These are phyloP conservation scores for Penicillium arizonense DNA, from an alignment of 495 filamentous ascomycete species.

Conservation along the genomic window DNA sequence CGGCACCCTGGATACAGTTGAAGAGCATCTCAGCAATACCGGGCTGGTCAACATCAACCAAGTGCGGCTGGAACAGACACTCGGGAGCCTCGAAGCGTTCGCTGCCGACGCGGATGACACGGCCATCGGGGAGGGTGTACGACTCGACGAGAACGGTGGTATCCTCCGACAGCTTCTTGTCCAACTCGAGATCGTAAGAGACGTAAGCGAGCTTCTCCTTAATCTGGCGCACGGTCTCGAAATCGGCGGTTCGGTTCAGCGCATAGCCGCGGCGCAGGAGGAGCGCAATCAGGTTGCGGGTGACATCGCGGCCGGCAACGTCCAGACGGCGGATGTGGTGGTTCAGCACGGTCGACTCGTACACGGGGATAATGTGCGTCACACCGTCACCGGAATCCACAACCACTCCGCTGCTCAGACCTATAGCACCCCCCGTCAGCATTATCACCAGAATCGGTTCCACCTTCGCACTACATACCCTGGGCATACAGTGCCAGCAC, in stretches of 20 bases:
- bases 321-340: constrained; percentile 92
- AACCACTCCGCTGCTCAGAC: constrained; percentile 92
- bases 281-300: constrained; percentile 92
- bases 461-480: constrained; percentile 48
- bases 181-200: constrained; percentile 94
- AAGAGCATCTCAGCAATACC: constrained; percentile 96
- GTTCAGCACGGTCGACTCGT: constrained; percentile 95
- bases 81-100: constrained; percentile 98
- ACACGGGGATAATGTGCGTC: constrained; percentile 97
- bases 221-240: constrained; percentile 98
- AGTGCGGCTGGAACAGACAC: constrained; percentile 97
- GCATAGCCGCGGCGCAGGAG: constrained; percentile 95
- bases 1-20: constrained; percentile 95
- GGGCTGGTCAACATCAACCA: constrained; percentile 96
- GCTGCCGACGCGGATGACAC: constrained; percentile 91
- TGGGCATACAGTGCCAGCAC: constrained; percentile 97
- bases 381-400: constrained; percentile 98
- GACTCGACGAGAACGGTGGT: constrained; percentile 96
- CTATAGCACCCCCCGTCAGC: constrained; percentile 37
- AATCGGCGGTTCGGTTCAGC: constrained; percentile 96
- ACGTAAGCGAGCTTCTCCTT: constrained; percentile 99
- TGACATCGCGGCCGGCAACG: constrained; percentile 95
- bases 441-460: not conserved
- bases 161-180: constrained; percentile 94
- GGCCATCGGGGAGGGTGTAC: constrained; percentile 94